Evolutionary conservation across 257 asterid genomes (phyloP).

Genomic region (Penstemon eatonii): DNA sequence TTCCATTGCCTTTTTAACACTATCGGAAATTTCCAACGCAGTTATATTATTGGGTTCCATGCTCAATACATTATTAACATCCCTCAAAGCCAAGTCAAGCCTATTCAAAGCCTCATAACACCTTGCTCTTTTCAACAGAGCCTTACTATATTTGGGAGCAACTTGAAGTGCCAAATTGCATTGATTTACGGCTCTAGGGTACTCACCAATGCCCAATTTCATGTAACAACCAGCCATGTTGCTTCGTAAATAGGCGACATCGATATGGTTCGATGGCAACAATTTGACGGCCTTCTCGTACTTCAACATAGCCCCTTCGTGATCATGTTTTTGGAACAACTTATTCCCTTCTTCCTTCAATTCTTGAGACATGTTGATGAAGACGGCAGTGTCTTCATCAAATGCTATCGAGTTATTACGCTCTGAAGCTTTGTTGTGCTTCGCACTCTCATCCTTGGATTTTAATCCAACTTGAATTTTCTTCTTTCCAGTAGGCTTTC

Average conservation of each 20-base stretch:
- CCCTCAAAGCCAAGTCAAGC: slow-evolving; percentile 79
- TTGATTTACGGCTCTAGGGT: slow-evolving; percentile 79
- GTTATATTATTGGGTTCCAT: slow-evolving; percentile 76
- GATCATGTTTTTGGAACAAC: slow-evolving; percentile 72
- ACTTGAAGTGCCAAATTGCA: slow-evolving; percentile 90
- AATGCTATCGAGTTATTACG: slow-evolving; percentile 55
- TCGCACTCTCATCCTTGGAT: slow-evolving; percentile 42
- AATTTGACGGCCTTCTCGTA: slow-evolving; percentile 84
- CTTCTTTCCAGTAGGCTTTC: slow-evolving; percentile 82
- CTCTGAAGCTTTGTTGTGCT: slow-evolving; percentile 44
- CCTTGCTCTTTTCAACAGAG: slow-evolving; percentile 76
- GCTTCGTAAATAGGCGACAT: slow-evolving; percentile 70
- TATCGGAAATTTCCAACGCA: slow-evolving; percentile 73
- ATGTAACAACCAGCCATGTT: slow-evolving; percentile 94
- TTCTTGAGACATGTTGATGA: slow-evolving; percentile 87
- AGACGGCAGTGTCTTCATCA: slow-evolving; percentile 90
- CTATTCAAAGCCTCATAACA: slow-evolving; percentile 74
- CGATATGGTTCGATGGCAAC: slow-evolving; percentile 74
- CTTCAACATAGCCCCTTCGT: slow-evolving; percentile 91
- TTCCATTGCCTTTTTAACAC: slow-evolving; percentile 47
- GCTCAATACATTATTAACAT: slow-evolving; percentile 63
- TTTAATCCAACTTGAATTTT: slow-evolving; percentile 47
- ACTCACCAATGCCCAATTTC: slow-evolving; percentile 89
- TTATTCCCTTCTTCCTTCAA: slow-evolving; percentile 88
- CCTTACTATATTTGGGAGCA: slow-evolving; percentile 86